A percentile compares a stretch with the other conserved stretches of the same genome.
These are phyloP conservation scores for Boletus pseudo-olivaceus DNA, from an alignment of 768 basidiomycete genomes.

Conservation along the genomic window DNA sequence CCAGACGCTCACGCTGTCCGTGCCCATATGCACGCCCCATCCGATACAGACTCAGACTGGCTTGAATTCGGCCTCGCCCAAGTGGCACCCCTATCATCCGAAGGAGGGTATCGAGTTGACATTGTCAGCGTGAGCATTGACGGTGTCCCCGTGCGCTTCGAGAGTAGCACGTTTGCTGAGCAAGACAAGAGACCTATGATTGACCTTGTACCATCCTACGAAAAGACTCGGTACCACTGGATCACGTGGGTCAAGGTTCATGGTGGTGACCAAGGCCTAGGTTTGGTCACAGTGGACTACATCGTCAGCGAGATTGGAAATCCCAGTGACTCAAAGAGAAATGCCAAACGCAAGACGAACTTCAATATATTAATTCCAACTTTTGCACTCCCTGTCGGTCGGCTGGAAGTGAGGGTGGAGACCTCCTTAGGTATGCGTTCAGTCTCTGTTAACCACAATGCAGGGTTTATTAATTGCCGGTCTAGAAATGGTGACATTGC, in stretches of 20 bases:
- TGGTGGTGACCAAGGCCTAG: conserved; percentile 47
- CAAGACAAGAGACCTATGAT: conserved; percentile 32
- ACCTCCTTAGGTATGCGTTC: conserved; percentile 45
- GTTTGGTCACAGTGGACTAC: conserved; percentile 62
- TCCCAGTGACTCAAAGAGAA: conserved; percentile 31
- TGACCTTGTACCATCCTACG: conserved; percentile 43
- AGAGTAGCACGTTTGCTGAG: conserved; percentile 44
- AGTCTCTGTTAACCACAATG: background rate
- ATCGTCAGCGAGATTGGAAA: conserved; percentile 41
- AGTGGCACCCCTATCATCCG: conserved; percentile 20
- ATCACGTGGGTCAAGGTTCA: conserved; percentile 62
- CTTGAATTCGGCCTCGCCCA: conserved; percentile 72
- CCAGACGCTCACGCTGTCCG: conserved; percentile 59
- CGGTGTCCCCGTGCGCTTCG: conserved; percentile 60
- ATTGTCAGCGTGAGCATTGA: conserved; percentile 56
- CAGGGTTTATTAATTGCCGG: conserved; percentile 29
- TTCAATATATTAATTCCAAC: conserved; percentile 61
- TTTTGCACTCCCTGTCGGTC: conserved; percentile 68
- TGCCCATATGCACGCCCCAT: conserved; percentile 52
- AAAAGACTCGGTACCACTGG: conserved; percentile 57
- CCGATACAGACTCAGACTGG: conserved; percentile 62
- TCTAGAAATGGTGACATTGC: conserved; percentile 40
- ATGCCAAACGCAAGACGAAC: conserved; percentile 26
- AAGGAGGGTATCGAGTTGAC: conserved; percentile 42
- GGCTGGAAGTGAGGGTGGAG: conserved; percentile 61